Percentiles rank a stretch among this genome's conserved stretches.
These are phyloP conservation scores for Erythrophleum fordii DNA, from an alignment of 306 rosid genomes.

Conservation along the genomic window DNA sequence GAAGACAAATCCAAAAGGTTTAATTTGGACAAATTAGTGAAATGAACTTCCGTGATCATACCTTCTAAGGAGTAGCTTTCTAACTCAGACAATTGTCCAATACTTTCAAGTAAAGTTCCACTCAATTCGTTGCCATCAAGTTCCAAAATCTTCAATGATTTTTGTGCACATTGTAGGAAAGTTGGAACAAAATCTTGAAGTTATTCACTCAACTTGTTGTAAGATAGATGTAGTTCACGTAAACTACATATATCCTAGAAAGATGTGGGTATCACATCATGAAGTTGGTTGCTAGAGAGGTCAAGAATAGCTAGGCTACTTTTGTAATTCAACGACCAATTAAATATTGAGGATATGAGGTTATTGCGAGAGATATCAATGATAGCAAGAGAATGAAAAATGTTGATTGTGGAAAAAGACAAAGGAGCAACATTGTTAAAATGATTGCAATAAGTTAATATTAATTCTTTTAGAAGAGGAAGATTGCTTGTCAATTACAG, in stretches of 20 bases:
- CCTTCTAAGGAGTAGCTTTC: not conserved
- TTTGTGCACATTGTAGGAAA: not conserved
- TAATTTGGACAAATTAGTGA: not conserved
- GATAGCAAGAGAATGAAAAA: not conserved
- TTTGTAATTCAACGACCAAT: not conserved
- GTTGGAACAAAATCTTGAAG: not conserved
- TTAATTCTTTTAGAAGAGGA: not conserved
- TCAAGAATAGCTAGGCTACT: not conserved
- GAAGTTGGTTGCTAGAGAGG: not conserved
- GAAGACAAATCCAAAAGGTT: not conserved
- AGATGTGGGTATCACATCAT: not conserved
- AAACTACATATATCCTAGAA: not conserved
- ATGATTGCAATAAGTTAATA: not conserved
- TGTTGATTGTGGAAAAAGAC: not conserved
- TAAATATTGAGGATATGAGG: not conserved
- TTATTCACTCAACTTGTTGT: not conserved
- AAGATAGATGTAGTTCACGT: not conserved
- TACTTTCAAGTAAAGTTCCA: not conserved
- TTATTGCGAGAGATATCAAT: not conserved
- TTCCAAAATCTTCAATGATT: not conserved
- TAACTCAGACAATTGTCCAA: not conserved
- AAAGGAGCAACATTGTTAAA: not conserved
- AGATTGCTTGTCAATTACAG: not conserved
- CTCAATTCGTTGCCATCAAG: not conserved
- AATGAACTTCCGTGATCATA: not conserved